Percentiles rank a stretch among this genome's conserved stretches.
Conservation (phyloP, 1,284 basidiomycete species). For the Austroboletus novae-zelandiae region DNA sequence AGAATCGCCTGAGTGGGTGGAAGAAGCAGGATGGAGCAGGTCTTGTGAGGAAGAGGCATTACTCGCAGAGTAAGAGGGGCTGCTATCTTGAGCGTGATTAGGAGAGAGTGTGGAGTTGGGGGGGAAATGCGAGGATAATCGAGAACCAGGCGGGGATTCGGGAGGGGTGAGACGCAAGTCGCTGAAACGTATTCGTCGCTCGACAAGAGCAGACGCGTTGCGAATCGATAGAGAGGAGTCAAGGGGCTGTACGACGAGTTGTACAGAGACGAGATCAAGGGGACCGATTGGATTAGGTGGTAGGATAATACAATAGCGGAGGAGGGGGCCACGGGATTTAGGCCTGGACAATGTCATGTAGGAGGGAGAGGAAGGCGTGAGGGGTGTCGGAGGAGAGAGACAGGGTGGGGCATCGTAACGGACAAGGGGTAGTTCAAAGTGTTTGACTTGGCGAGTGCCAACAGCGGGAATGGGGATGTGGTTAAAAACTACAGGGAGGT, state of each 20-base stretch:
- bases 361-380: conserved; percentile 33
- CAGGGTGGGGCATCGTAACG: conserved; percentile 57
- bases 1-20: conserved; percentile 38
- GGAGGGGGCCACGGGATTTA: conserved; percentile 45
- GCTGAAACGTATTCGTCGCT: conserved; percentile 52
- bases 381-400: conserved; percentile 30
- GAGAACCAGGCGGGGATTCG: conserved; percentile 20
- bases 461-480: conserved; percentile 64
- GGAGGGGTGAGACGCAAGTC: conserved; percentile 34
- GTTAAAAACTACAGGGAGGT: conserved; percentile 50
- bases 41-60: conserved; percentile 28
- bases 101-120: conserved; percentile 19
- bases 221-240: conserved; percentile 51
- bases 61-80: conserved; percentile 4
- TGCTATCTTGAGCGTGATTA: conserved; percentile 11
- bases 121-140: conserved; percentile 19
- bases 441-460: conserved; percentile 62
- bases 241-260: conserved; percentile 46
- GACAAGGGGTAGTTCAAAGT: conserved; percentile 64
- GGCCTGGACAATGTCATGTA: conserved; percentile 39
- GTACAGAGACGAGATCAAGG: conserved; percentile 54
- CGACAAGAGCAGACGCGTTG: conserved; percentile 51
- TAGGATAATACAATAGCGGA: conserved; percentile 48
- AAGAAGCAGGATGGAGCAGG: conserved; percentile 23
- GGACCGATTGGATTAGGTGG: conserved; percentile 53